These are phyloP conservation scores for Starmera quercuum DNA, from an alignment of 805 yeast species.

Conservation along the genomic window DNA sequence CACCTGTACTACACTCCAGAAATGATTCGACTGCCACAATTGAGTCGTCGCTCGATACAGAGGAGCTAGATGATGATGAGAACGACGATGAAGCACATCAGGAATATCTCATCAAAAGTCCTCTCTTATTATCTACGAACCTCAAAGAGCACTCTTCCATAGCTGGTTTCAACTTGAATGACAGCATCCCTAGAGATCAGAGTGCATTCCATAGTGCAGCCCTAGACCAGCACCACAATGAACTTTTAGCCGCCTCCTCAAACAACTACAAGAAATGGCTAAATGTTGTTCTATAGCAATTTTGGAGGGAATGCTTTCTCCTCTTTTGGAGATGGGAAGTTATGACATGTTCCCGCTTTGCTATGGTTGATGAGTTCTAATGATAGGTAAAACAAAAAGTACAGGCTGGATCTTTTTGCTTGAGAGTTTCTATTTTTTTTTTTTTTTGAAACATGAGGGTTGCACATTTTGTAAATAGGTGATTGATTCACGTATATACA, in stretches of 20 bases:
- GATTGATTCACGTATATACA: no score
- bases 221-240: slow-evolving; percentile 1
- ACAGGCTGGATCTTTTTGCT: no score
- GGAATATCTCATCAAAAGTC: slow-evolving; percentile 20
- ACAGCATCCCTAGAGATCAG: slow-evolving; percentile 14
- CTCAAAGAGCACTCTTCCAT: slow-evolving; percentile 16
- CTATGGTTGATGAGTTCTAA: slow-evolving; percentile 1
- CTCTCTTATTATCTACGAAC: slow-evolving; percentile 16
- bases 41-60: slow-evolving; percentile 4
- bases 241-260: slow-evolving; percentile 19
- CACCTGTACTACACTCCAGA: slow-evolving; percentile 22
- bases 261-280: slow-evolving; percentile 23
- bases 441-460: no score
- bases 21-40: slow-evolving; percentile 14
- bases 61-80: slow-evolving; percentile 7
- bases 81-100: slow-evolving; percentile 11
- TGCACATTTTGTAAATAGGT: no score
- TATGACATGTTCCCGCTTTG: background rate
- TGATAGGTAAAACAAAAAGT: no score
- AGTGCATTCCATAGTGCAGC: slow-evolving; percentile 1
- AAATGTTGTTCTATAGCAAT: slow-evolving; percentile 11
- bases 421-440: no score
- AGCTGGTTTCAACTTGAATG: slow-evolving; percentile 18
- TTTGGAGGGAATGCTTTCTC: background rate
- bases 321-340: background rate